These are phyloP conservation scores for Calonectria crousiana DNA, from an alignment of 2,329 filamentous ascomycete genomes.

Conservation along the genomic window DNA sequence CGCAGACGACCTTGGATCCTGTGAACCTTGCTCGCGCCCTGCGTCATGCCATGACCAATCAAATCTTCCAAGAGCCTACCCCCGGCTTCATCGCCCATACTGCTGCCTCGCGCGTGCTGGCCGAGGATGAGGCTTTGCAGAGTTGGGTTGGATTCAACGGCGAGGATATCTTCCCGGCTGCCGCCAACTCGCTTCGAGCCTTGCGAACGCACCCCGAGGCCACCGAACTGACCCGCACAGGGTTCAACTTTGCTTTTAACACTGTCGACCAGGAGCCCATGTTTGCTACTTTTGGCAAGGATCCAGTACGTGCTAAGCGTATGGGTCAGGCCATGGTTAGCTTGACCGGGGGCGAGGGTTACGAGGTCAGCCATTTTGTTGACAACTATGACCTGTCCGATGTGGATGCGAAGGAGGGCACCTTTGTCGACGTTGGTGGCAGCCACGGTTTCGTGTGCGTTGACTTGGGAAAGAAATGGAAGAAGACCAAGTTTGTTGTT, in stretches of 20 bases:
- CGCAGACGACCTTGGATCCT: constrained; percentile 59
- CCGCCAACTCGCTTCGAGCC: constrained; percentile 59
- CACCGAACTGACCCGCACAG: constrained; percentile 60
- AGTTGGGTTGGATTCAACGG: constrained; percentile 68
- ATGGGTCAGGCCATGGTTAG: constrained; percentile 69
- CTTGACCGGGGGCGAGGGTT: constrained; percentile 67
- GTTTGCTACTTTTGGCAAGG: constrained; percentile 65
- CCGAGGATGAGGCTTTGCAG: constrained; percentile 59
- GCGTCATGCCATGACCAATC: constrained; percentile 69
- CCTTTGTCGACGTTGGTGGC: constrained; percentile 70
- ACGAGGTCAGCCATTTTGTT: constrained; percentile 65
- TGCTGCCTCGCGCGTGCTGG: constrained; percentile 64
- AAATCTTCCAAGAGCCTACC: constrained; percentile 65
- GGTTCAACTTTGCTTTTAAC: constrained; percentile 64
- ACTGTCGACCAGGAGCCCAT: constrained; percentile 65
- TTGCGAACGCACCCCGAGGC: constrained; percentile 60
- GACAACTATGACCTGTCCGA: constrained; percentile 66
- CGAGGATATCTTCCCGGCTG: constrained; percentile 65
- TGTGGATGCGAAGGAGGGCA: constrained; percentile 58
- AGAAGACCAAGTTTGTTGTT: constrained; percentile 66
- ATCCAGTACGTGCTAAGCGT: constrained; percentile 59
- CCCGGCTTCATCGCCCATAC: constrained; percentile 67
- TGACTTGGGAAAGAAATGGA: constrained; percentile 64
- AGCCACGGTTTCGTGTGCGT: constrained; percentile 69
- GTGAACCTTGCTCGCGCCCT: constrained; percentile 64